Base-by-base conservation (phyloP, 2,329 filamentous ascomycete species). In the Colletotrichum neosansevieriae region DNA sequence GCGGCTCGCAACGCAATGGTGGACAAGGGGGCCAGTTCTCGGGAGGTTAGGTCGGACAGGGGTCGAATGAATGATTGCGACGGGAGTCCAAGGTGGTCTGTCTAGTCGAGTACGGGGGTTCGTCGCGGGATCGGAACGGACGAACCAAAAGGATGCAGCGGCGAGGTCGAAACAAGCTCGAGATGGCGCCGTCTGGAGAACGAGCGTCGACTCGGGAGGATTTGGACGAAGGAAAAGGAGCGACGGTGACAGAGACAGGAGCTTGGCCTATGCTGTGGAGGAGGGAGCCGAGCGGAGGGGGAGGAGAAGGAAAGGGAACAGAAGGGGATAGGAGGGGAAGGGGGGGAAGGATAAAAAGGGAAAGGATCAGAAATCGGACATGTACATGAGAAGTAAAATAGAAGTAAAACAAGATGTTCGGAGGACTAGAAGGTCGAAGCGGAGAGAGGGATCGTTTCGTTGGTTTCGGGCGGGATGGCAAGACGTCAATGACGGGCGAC, bases 1-100 rank as follows among this genome's bases (percentile, higher is more conserved):
- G 50, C 63, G 40, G 44, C 29, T 40, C 15, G 58, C 51, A 58
- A 13, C 12, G 58, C 51, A 58, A 13, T 42, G 34, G 42, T n/a
- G 19, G 21, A 44, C 40, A 17, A 29, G 29, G 40, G 24, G 34
- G 24, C 7, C 42, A 45, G n/a, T 29, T 29, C 38, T 57, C 2
- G 11, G 53, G 12, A 10, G 36, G 15, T 10, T 17, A 17, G 44
- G 44, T 36, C 19, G 59, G n/a, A 6, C 12, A 29, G 34, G 15
- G 17, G 12, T n/a, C 29, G 24, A 17, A 29, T 3, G 12, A 45
- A 12, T 6, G 62, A 19, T 36, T 36, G 19, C 40, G 29, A 29
- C n/a, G 12, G 49, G 29, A 49, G 15, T 34, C 13, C n/a, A 11
- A 9, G 24, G 29, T 50, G n/a, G 45, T 50, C 29, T 51, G n/a